Evolutionary conservation across 2,329 filamentous ascomycete species (phyloP).

Genomic region (Diplodia intermedia): DNA sequence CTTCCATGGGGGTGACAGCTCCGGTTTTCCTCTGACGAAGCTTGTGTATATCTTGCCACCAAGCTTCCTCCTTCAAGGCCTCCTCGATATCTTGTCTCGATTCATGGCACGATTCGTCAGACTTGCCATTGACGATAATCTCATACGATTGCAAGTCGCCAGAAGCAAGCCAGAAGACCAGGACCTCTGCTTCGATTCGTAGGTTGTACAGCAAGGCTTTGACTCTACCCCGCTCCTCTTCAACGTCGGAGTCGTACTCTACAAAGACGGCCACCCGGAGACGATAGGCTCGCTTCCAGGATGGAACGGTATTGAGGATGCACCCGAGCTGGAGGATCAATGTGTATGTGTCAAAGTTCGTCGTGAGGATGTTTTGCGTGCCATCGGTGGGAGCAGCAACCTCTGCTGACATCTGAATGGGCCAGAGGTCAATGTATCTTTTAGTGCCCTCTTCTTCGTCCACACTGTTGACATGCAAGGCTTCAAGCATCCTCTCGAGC

Average conservation of each 20-base stretch:
- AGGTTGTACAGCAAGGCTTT: conserved; percentile 78
- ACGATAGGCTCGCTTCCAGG: conserved; percentile 76
- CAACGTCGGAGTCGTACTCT: conserved; percentile 83
- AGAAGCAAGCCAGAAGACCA: conserved; percentile 82
- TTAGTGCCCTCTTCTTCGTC: conserved; percentile 66
- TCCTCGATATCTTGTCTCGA: conserved; percentile 68
- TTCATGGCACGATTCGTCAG: conserved; percentile 58
- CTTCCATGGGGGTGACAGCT: conserved; percentile 50
- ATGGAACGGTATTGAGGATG: conserved; percentile 80
- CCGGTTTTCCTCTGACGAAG: conserved; percentile 45
- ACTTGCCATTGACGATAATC: conserved; percentile 74
- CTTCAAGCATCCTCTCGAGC: conserved; percentile 39
- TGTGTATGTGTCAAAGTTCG: conserved; percentile 90
- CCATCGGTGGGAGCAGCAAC: conserved; percentile 61
- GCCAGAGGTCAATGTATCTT: conserved; percentile 87
- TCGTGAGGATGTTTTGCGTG: conserved; percentile 71
- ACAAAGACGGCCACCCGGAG: conserved; percentile 86
- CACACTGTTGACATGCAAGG: conserved; percentile 38
- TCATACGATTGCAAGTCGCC: conserved; percentile 77
- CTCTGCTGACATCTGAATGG: conserved; percentile 91
- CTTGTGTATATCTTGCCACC: conserved; percentile 79
- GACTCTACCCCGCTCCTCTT: conserved; percentile 76
- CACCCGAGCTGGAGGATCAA: conserved; percentile 87
- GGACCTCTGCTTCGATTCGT: conserved; percentile 77
- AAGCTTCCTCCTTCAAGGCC: conserved; percentile 73